These are phyloP conservation scores for Pestalotiopsis sp. DNA, from an alignment of 2,329 filamentous ascomycete species.

Conservation along the genomic window DNA sequence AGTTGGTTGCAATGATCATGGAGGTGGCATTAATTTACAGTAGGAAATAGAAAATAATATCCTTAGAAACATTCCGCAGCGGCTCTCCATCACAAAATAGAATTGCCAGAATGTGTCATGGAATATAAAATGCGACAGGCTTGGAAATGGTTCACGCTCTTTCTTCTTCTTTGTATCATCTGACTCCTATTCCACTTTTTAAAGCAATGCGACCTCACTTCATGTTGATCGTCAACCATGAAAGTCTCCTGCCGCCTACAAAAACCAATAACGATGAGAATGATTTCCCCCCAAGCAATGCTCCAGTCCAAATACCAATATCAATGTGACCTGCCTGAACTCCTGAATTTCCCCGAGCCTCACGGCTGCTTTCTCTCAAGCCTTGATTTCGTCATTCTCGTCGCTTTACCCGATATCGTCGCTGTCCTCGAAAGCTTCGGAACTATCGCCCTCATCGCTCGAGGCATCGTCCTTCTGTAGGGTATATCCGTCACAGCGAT, in stretches of 20 bases:
- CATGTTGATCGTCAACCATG: neutral
- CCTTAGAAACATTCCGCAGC: neutral
- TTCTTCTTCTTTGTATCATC: neutral
- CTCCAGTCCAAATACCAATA: neutral
- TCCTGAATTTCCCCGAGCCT: neutral
- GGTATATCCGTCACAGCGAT: slow-evolving; percentile 59
- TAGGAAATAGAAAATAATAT: too few species aligned
- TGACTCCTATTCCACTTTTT: neutral
- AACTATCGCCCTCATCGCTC: slow-evolving; percentile 27
- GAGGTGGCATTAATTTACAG: neutral
- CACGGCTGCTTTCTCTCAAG: neutral
- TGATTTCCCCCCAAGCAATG: neutral
- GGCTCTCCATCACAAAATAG: neutral
- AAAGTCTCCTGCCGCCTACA: neutral
- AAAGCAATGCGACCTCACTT: neutral
- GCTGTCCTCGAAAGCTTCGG: slow-evolving; percentile 34
- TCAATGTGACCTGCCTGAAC: slow-evolving; percentile 4
- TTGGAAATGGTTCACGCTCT: neutral
- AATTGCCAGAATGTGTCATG: neutral
- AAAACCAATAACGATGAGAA: neutral
- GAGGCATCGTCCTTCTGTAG: slow-evolving; percentile 42
- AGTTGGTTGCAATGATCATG: neutral
- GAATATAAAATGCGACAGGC: neutral
- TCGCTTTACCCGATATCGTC: slow-evolving; percentile 34
- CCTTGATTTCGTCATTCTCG: slow-evolving; percentile 30